Base-by-base conservation (phyloP, 2,329 filamentous ascomycete species). In the Fusarium sp. region DNA sequence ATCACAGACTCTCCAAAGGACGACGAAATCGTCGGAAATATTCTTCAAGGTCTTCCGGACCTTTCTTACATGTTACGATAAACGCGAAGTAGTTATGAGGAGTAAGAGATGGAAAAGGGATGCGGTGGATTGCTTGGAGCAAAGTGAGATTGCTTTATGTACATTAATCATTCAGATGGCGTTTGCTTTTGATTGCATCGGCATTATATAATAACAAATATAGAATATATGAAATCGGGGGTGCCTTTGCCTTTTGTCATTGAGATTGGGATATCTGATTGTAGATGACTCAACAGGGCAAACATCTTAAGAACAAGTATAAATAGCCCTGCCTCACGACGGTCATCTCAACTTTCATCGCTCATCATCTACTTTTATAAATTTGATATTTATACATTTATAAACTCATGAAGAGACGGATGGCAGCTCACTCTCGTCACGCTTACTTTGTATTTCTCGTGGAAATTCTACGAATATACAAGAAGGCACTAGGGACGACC, bases 31-130 rank as follows among this genome's bases (percentile, higher is more conserved):
- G 75, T 82, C 52, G 73, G 75, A 16, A 72, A 67, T 32, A 80
- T 84, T 52, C 65, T 84, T 34, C 73, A 74, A 49, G 76, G 75
- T 53, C 74, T 84, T 22, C 83, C 83, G 5, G 81, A 84, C 72
- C 72, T 84, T 41, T 82, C 83, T 22, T 84, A 84, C 59, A 84
- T 84, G 83, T 69, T 84, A 66, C 77, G 78, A 70, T 84, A 64
- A 52, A 74, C 47, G 60, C 40, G 49, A 68, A 54, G 48, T 18
- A 46, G 40, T 52, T 22, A 56, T 60, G 53, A 71, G 49, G 49
- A 67, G 61, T 44, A 58, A 58, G 54, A 51, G 53, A 52, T 41
- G 58, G 46, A 30, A 60, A 62, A 64, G 54, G 22, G 27, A 20
- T 38, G 30, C 5, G n/a, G 30, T 34, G 53, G 10, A 38, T 30